Evolutionary conservation across 1,284 basidiomycete species (phyloP), one percentile per base, ranked within the genome.

Genomic region (Cutaneotrichosporon dermatis): DNA sequence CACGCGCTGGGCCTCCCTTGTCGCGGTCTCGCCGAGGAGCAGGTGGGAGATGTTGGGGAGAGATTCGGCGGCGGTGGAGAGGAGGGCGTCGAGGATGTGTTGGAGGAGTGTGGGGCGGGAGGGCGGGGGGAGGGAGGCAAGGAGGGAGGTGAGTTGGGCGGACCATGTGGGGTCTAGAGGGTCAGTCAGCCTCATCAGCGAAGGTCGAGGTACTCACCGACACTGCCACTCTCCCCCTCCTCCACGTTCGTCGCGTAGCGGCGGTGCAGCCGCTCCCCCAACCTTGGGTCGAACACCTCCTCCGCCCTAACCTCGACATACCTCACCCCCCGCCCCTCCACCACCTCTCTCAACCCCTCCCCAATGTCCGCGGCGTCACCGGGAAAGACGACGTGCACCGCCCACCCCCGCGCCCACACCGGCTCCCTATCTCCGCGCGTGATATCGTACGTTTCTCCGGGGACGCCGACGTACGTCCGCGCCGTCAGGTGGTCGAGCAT

Each of bases 21-120:
- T 92, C 12, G 91, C 80, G 1, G 87, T 88, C 25, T 89, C 88
- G 59, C 90, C 90, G n/a, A 91, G 80, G 5, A 92, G 78, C 7
- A 92, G 79, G 71, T 92, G 89, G 0, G 88, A 88, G 50, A 87
- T 85, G 9, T 76, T 72, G 4, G 82, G 74, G 2, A 78, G 82
- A 1, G 82, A 79, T 16, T 76, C 73, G 1, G 90, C 85, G 0
- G 86, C 85, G 63, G 88, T 80, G 4, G 86, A 77, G n/a, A 93
- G 80, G 9, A 94, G 80, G 12, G 90, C 85, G 53, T 82, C 82
- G 43, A 93, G 81, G 40, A 82, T 84, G 51, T 84, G 81, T 36
- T 88, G 80, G 0, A 88, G 82, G 36, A 82, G 82, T 5, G 84
- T 81, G 11, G 88, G 79, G 9, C 90, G 88, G 0, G 90, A 91